Conservation (phyloP, 768 basidiomycete genomes). For the Trametes cinnabarina region DNA sequence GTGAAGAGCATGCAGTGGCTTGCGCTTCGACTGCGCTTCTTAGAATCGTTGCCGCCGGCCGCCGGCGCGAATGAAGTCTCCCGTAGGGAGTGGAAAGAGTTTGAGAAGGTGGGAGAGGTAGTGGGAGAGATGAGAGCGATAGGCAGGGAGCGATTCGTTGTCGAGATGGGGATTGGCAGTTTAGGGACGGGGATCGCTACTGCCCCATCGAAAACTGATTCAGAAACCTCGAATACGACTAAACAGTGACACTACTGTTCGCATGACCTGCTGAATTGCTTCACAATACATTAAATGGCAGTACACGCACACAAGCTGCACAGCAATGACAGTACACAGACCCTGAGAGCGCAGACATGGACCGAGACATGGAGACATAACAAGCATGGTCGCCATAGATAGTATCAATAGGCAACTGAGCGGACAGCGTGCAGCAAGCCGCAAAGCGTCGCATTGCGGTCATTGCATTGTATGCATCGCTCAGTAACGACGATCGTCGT, state of each 20-base stretch:
- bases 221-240: no score
- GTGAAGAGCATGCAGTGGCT: constrained; percentile 81
- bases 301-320: not conserved
- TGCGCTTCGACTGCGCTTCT: constrained; percentile 60
- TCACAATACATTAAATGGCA: not conserved
- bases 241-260: no score
- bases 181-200: not conserved
- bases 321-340: not conserved
- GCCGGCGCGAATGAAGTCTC: not conserved
- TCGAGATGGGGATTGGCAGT: constrained; percentile 66
- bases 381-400: not conserved
- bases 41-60: constrained; percentile 42
- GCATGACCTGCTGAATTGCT: not conserved
- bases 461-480: not conserved
- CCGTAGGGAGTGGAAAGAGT: constrained; percentile 49
- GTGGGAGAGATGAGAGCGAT: constrained; percentile 62
- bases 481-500: constrained; percentile 37
- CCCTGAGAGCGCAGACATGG: constrained; percentile 2
- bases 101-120: constrained; percentile 68
- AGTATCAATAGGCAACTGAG: not conserved
- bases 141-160: constrained; percentile 53
- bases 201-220: no score
- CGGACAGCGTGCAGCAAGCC: no score
- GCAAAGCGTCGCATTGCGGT: not conserved
- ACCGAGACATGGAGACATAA: not conserved